These are phyloP conservation scores for Solanum sitiens DNA, from an alignment of 257 asterid genomes.

Conservation along the genomic window DNA sequence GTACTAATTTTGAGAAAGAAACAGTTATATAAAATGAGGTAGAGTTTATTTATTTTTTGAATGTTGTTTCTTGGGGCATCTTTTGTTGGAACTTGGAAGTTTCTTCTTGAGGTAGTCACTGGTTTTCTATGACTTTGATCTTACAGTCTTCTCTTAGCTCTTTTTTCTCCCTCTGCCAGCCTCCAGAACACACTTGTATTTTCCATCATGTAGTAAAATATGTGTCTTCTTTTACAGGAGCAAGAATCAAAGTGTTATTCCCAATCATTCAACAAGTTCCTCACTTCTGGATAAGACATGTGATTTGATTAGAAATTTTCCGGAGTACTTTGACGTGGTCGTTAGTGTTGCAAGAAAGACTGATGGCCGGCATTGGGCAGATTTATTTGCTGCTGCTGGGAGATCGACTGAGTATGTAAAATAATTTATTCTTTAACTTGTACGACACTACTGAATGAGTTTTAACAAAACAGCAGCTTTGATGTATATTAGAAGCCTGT, in stretches of 20 bases:
- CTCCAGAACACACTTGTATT: neutral
- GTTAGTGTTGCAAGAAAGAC: slow-evolving; percentile 99
- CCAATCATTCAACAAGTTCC: slow-evolving; percentile 22
- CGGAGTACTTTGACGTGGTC: slow-evolving; percentile 95
- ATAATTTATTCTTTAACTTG: slow-evolving; percentile 3
- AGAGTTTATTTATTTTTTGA: neutral
- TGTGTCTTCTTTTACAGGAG: slow-evolving; percentile 34
- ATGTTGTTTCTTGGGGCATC: neutral
- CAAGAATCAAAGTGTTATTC: slow-evolving; percentile 44
- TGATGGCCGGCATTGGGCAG: slow-evolving; percentile 99
- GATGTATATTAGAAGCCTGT: neutral
- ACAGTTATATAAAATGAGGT: neutral
- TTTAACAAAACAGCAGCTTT: neutral
- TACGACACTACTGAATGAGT: neutral
- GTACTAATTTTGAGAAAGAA: neutral
- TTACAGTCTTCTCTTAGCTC: neutral
- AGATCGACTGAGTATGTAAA: slow-evolving; percentile 87
- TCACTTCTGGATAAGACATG: slow-evolving; percentile 93
- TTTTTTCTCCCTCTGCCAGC: neutral
- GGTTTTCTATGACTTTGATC: neutral
- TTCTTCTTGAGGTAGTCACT: neutral
- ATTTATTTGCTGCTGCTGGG: slow-evolving; percentile 94
- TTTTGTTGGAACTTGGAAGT: neutral
- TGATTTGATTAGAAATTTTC: slow-evolving; percentile 84
- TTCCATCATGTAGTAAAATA: neutral